Conservation (phyloP, 495 filamentous ascomycete species). For the Physcia stellaris region DNA sequence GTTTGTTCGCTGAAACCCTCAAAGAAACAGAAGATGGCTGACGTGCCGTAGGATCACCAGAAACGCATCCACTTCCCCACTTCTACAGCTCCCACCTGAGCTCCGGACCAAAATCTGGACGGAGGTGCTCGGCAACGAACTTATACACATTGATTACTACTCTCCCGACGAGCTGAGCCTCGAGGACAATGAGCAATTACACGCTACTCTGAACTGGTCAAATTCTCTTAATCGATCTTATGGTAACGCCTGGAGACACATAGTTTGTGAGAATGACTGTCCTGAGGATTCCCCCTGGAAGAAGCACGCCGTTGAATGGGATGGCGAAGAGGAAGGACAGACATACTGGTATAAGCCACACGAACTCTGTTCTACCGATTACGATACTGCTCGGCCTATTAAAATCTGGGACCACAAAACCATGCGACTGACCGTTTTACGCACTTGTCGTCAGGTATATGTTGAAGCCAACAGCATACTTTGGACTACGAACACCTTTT, state of each 20-base stretch:
- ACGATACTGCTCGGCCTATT: not conserved
- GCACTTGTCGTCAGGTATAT: constrained; percentile 1
- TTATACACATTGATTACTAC: not conserved
- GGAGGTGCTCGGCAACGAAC: not conserved
- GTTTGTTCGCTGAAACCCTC: no score
- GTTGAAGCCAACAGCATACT: not conserved
- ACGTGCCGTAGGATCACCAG: not conserved
- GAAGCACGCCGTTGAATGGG: no score
- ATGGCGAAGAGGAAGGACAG: no score
- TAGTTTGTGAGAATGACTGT: not conserved
- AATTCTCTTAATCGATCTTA: not conserved
- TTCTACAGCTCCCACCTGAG: constrained; percentile 2
- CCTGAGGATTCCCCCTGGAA: not conserved
- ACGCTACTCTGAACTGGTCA: no score
- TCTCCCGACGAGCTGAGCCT: no score
- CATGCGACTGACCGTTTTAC: not conserved
- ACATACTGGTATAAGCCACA: not conserved
- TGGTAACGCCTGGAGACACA: not conserved
- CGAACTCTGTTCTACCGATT: not conserved
- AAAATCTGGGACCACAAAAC: not conserved
- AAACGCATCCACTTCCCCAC: constrained; percentile 2
- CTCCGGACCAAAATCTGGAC: constrained; percentile 4
- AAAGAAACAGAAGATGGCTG: no score
- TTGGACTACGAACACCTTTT: constrained; percentile 2
- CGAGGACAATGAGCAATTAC: no score